These are phyloP conservation scores for Hyaloscypha hepaticicola DNA, from an alignment of 495 filamentous ascomycete species.

Conservation along the genomic window DNA sequence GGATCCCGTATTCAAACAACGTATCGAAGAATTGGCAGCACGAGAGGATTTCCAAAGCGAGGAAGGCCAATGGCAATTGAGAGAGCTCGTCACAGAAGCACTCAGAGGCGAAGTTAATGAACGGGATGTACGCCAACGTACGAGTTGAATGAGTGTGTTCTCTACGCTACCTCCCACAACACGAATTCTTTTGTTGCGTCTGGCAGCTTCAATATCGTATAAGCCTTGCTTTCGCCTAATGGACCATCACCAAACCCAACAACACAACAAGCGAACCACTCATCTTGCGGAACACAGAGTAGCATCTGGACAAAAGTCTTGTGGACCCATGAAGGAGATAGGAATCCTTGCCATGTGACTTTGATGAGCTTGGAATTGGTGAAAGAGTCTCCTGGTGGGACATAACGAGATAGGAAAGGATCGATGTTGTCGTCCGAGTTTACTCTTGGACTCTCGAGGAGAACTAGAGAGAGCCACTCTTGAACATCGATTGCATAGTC, in stretches of 20 bases:
- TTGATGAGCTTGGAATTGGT: slow-evolving; percentile 41
- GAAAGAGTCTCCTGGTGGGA: slow-evolving; percentile 47
- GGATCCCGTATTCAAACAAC: slow-evolving; percentile 69
- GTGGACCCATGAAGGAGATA: slow-evolving; percentile 47
- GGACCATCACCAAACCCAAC: slow-evolving; percentile 46
- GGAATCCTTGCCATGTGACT: slow-evolving; percentile 54
- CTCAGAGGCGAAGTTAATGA: slow-evolving; percentile 56
- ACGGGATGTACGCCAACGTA: slow-evolving; percentile 60
- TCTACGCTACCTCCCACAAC: slow-evolving; percentile 48
- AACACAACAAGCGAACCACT: slow-evolving; percentile 51
- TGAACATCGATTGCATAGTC: slow-evolving; percentile 63
- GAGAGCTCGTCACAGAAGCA: slow-evolving; percentile 68
- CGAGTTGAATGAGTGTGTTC: slow-evolving; percentile 41
- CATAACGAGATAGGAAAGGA: slow-evolving; percentile 78
- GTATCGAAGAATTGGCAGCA: slow-evolving; percentile 75
- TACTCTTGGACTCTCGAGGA: slow-evolving; percentile 71
- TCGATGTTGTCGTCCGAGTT: slow-evolving; percentile 67
- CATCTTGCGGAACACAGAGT: slow-evolving; percentile 38
- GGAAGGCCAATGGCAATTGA: slow-evolving; percentile 66
- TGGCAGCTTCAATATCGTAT: slow-evolving; percentile 47
- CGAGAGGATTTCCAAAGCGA: slow-evolving; percentile 70
- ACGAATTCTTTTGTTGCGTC: slow-evolving; percentile 47
- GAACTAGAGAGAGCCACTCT: slow-evolving; percentile 82
- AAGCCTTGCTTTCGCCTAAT: slow-evolving; percentile 42
- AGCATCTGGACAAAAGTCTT: slow-evolving; percentile 42